Evolutionary conservation across 768 basidiomycete genomes (phyloP).

Genomic region (Zangia roseola): DNA sequence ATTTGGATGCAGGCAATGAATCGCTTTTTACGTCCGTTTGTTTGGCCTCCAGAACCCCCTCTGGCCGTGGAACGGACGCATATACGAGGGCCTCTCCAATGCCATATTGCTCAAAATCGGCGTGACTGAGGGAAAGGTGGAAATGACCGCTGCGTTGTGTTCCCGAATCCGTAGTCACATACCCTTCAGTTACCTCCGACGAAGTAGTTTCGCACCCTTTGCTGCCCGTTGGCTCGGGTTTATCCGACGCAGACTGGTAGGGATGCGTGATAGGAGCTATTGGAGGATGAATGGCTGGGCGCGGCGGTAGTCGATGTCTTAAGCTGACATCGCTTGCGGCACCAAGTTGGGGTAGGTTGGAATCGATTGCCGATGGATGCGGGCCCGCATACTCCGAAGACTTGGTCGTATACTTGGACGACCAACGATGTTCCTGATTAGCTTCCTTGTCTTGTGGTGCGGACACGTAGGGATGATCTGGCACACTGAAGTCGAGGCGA

Average conservation of each 20-base stretch:
- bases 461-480: slow-evolving; percentile 37
- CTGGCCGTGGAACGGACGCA: slow-evolving; percentile 26
- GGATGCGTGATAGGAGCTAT: slow-evolving; percentile 32
- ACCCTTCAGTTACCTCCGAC: not conserved
- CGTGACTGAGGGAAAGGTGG: slow-evolving; percentile 27
- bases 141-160: slow-evolving; percentile 1
- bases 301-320: slow-evolving; percentile 39
- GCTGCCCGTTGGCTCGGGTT: not conserved
- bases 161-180: not conserved
- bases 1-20: not conserved
- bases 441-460: not conserved
- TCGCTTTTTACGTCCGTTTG: not conserved
- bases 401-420: slow-evolving; percentile 20
- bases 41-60: not conserved
- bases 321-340: slow-evolving; percentile 30
- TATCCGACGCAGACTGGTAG: slow-evolving; percentile 11
- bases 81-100: slow-evolving; percentile 64
- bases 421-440: slow-evolving; percentile 1
- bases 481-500: slow-evolving; percentile 19
- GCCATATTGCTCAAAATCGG: slow-evolving; percentile 48
- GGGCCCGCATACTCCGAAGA: slow-evolving; percentile 41
- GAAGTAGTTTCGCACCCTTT: not conserved
- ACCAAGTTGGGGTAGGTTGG: slow-evolving; percentile 11
- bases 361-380: slow-evolving; percentile 35
- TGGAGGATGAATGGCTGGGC: slow-evolving; percentile 18